Base-by-base conservation (phyloP, 1,139 yeast species). In the Yueomyces sp. region DNA sequence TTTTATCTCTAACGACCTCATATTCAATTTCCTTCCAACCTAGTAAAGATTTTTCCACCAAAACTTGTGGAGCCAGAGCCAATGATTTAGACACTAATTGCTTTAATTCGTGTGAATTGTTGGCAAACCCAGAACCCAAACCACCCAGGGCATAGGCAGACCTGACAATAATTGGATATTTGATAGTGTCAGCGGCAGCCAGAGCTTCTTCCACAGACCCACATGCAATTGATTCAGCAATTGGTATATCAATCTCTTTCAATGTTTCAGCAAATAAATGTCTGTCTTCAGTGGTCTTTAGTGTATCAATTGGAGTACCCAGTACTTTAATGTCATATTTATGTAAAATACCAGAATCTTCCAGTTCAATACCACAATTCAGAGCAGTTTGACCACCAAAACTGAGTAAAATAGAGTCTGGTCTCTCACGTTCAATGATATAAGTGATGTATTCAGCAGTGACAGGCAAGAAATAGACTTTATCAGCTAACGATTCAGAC, bases 11-110 rank as follows among this genome's bases (percentile, higher is more conserved):
- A 46, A 91, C 98, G 53, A 91, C 98, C 69, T 91, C 98, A 66
- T 91, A 91, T 69, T 91, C 98, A 46, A 91, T 93, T 69, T 91
- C 98, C 65, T 91, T 91, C 98, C 98, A 91, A 50, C 98, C 98
- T 71, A 89, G 91, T 67, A 91, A 72, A 3, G 97, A 89, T 69
- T 85, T 89, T 68, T 91, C 98, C 50, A 91, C 97, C 56, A 91
- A 72, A 55, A 91, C 85, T 70, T 91, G 99, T 41, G 96, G 96
- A 39, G 96, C 79, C 48, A 87, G 69, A 27, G 96, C 80, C 49
- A 91, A 70, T 2, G 96, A 84, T 65, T 85, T 95, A 40, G 95
- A 78, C 40, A 95, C 81, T 64, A 91, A 74, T 66, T 84, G 82
- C 65, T 78, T 78, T 60, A 91, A 74, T 67, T 91, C 97, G 39